Base-by-base conservation (phyloP, 1,139 yeast genomes). In the Kurtzmaniella natalensis region DNA sequence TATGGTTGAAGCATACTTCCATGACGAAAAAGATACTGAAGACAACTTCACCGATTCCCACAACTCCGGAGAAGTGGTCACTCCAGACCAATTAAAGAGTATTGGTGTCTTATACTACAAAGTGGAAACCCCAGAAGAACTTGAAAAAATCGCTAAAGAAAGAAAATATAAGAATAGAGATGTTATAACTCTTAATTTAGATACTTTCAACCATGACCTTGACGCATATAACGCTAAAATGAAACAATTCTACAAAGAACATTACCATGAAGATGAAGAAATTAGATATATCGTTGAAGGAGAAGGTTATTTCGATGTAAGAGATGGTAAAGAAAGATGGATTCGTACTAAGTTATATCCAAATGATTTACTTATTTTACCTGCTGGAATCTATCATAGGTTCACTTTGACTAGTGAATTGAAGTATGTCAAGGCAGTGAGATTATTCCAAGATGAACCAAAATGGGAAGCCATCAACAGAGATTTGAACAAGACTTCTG, bases 231-330 rank as follows among this genome's bases (percentile, higher is more conserved):
- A 77, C 43, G 66, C 64, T 38, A 86, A 87, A 57, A 72, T 89
- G 61, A 64, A 72, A 41, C 72, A 61, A 36, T 89, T 89, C 58
- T 87, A 82, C 62, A 69, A 76, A 32, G 97, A 92, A 56, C 98
- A 92, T 58, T 69, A 86, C 44, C 98, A 92, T 55, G 97, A 92
- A 56, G 98, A 92, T 55, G 98, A 92, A 60, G 98, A 92, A 64
- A 92, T 92, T 55, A 70, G 98, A 44, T 89, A 88, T 59, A 76
- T 88, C 38, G 55, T 83, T 20, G 96, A 83, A 18, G 98, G 98
- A 7, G 85, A 79, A 41, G 97, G 98, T 0, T 92, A 76, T 59
- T 92, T 92, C 54, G 97, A 92, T 51, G 88, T 92, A 7, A 72
- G 96, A 43, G 80, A 76, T 51, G 53, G 62, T 14, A 62, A 71